These are phyloP conservation scores for Fusarium equiseti DNA, from an alignment of 2,329 filamentous ascomycete species.

Conservation along the genomic window DNA sequence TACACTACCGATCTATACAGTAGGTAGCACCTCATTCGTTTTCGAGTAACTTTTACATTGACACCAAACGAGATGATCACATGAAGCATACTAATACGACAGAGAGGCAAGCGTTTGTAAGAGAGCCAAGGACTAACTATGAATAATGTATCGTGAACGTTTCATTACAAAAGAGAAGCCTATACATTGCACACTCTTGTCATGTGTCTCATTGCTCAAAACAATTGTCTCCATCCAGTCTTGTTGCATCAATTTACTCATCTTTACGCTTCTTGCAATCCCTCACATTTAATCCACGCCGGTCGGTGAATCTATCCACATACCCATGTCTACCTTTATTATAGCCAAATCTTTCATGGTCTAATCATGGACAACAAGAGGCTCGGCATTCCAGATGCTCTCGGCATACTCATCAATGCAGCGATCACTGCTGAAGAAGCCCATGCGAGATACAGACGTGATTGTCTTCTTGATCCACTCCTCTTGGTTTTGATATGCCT, in stretches of 20 bases:
- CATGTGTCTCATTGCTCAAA: conserved; percentile 14
- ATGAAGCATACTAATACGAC: background rate
- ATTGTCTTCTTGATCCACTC: conserved; percentile 94
- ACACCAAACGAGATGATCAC: background rate
- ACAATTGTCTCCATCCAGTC: conserved; percentile 6
- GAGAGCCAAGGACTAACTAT: background rate
- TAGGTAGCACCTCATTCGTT: background rate
- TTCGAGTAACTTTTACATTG: background rate
- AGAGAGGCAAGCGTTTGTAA: background rate
- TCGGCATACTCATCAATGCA: conserved; percentile 99
- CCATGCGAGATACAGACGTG: conserved; percentile 90
- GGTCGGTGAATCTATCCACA: conserved; percentile 31
- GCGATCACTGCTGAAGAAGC: conserved; percentile 94
- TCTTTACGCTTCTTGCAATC: conserved; percentile 13
- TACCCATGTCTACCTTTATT: conserved; percentile 20
- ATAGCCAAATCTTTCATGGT: conserved; percentile 5
- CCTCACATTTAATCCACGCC: conserved; percentile 5
- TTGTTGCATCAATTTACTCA: conserved; percentile 31
- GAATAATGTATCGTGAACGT: conserved; percentile 19
- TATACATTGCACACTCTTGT: conserved; percentile 24
- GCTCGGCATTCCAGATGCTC: conserved; percentile 96
- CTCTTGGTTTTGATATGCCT: conserved; percentile 91
- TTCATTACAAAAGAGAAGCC: conserved; percentile 32
- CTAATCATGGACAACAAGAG: conserved; percentile 65
- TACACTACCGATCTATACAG: background rate